Base-by-base conservation (phyloP, 2,329 filamentous ascomycete species). In the Arthroderma sp. region DNA sequence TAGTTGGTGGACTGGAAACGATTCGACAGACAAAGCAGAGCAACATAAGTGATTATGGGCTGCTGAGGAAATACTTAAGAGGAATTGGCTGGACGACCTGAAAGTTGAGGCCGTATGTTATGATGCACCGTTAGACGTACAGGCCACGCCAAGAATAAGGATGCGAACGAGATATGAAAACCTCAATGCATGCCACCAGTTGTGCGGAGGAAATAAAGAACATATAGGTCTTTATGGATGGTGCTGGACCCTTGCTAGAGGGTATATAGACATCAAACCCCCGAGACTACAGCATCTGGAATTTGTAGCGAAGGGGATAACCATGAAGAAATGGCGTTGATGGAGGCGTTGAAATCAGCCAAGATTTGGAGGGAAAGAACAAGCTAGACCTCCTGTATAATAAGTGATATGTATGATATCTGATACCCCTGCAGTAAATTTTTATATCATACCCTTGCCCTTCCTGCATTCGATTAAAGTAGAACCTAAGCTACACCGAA, bases 1-100 rank as follows among this genome's bases (percentile, higher is more conserved):
- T 43, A 57, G 47, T 19, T 56, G 55, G 55, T 55, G 55, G 58
- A 55, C 39, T 17, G 51, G 39, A 19, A 49, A 56, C n/a, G 15
- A 7, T n/a, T 15, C 19, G n/a, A 23, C 51, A 13, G 19, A 37
- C 25, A 54, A 54, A 54, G 19, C 37, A 15, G 37, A 35, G 2
- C 11, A 54, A 7, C 31, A 54, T 21, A 23, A 54, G 4, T 39
- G 31, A 54, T 47, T n/a, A 38, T 8, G 13, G 15, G 2, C 11
- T 25, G n/a, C 33, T 28, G 11, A 5, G 11, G 15, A 25, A 15
- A 39, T 39, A 21, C 23, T 13, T 47, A 9, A 15, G 11, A 13
- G 6, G 13, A 28, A 13, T 11, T 19, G 13, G 13, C 25, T 47
- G 25, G 15, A 15, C 19, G 19, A 2, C 21, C 17, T 43, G 17